Percentiles rank a stretch among this genome's conserved stretches.
Evolutionary conservation across 2,329 filamentous ascomycete species (phyloP).

Genomic region (Seiridium cupressi): DNA sequence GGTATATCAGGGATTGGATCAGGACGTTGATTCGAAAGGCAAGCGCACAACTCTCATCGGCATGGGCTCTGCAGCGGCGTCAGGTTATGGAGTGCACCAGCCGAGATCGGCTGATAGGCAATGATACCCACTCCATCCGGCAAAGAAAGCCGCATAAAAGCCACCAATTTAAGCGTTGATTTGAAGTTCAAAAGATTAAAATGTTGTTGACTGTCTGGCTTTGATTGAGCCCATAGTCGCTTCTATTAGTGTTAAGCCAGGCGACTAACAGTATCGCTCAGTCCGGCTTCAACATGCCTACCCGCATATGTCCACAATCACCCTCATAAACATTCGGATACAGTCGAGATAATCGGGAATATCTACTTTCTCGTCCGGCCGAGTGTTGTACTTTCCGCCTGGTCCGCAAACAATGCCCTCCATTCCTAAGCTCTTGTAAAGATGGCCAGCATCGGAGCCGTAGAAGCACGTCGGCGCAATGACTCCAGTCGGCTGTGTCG

Average conservation of each 20-base stretch:
- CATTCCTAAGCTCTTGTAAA: conserved; percentile 23
- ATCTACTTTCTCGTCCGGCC: conserved; percentile 24
- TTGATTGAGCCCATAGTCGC: neutral
- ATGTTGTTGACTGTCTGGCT: neutral
- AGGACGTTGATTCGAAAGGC: no score
- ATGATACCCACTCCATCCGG: neutral
- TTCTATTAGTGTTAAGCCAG: no score
- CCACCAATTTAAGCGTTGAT: no score
- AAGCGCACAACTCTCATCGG: neutral
- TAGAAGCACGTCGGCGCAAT: conserved; percentile 23
- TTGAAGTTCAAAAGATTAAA: no score
- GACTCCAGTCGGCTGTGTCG: conserved; percentile 21
- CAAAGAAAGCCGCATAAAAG: neutral
- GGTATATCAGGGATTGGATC: no score
- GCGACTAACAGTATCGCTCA: no score
- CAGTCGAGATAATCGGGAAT: conserved; percentile 24
- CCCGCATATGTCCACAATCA: conserved; percentile 23
- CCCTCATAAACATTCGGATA: conserved; percentile 22
- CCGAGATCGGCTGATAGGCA: neutral
- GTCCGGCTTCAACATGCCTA: neutral
- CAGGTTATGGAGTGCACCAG: neutral
- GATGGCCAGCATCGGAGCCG: conserved; percentile 22
- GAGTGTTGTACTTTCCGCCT: conserved; percentile 23
- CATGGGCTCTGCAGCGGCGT: neutral
- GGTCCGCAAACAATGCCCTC: conserved; percentile 24